Conservation (phyloP, 306 rosid genomes). For the Elaeagnus macrophylla region DNA sequence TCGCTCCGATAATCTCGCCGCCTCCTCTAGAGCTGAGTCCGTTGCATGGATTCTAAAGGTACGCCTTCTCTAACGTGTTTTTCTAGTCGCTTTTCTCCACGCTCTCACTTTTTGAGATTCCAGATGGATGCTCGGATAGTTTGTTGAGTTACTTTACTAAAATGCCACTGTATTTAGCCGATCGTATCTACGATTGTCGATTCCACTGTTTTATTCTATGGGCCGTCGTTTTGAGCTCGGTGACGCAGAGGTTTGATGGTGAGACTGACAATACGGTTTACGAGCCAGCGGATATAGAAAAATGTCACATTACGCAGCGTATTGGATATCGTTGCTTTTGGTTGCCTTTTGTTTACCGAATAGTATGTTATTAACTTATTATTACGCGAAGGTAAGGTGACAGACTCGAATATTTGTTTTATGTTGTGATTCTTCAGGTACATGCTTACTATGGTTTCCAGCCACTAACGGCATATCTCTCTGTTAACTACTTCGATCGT, state of each 20-base stretch:
- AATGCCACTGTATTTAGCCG: constrained; percentile 2
- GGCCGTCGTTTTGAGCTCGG: neutral
- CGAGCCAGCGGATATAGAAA: constrained; percentile 3
- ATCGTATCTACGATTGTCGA: neutral
- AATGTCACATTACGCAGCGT: too few species aligned
- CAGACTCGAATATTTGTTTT: too few species aligned
- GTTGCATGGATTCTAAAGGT: constrained; percentile 99
- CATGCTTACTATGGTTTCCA: constrained; percentile 65
- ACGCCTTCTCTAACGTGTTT: neutral
- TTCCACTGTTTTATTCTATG: constrained; percentile 6
- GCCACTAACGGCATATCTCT: constrained; percentile 85
- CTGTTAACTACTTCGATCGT: constrained; percentile 95
- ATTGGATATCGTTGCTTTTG: too few species aligned
- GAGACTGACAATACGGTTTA: neutral
- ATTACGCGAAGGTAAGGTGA: neutral
- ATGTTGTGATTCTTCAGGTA: constrained; percentile 36
- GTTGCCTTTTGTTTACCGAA: neutral
- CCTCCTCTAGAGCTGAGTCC: constrained; percentile 64
- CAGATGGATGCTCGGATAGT: too few species aligned
- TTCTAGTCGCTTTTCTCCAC: neutral
- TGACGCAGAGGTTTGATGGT: neutral
- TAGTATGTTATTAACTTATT: too few species aligned
- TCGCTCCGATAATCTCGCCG: constrained; percentile 52
- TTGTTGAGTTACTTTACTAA: neutral
- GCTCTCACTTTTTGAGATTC: too few species aligned